phyloP scores from a whole-genome alignment of 164 flowering plant species.

The Euptelea pleiosperma region DNA sequence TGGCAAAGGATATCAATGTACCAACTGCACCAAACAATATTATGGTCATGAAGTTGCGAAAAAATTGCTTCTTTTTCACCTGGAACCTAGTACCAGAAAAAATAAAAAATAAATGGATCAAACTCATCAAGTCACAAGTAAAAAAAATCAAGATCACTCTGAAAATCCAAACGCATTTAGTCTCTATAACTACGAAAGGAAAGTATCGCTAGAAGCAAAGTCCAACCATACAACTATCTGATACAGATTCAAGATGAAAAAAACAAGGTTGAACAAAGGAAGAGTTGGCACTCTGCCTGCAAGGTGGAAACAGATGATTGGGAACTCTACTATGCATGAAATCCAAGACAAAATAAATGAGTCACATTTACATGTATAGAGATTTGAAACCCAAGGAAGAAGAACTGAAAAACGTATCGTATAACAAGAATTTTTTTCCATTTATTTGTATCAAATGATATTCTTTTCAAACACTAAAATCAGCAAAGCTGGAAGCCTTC shows the following conservation, averaged over 20 bases:
- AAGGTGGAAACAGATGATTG: no score
- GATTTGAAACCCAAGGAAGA: no score
- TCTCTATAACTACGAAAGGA: not conserved
- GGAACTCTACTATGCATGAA: no score
- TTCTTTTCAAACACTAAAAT: no score
- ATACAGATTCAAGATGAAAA: not conserved
- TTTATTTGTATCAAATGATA: no score
- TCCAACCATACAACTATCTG: not conserved
- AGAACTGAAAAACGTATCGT: no score
- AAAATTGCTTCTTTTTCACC: constrained; percentile 77
- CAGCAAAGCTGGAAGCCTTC: no score
- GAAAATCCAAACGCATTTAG: not conserved
- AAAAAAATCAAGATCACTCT: no score
- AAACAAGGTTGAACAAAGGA: not conserved
- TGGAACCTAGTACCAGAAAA: constrained; percentile 48
- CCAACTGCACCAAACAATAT: constrained; percentile 73
- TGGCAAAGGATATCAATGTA: constrained; percentile 62
- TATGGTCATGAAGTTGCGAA: constrained; percentile 73
- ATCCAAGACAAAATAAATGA: no score
- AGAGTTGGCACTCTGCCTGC: not conserved
- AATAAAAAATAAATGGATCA: constrained; percentile 3
- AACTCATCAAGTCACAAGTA: not conserved
- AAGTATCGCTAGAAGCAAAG: not conserved
- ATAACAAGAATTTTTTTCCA: no score
- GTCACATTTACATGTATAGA: no score